phyloP scores from a whole-genome alignment of 345 rosid species.

The Abelmoschus esculentus region DNA sequence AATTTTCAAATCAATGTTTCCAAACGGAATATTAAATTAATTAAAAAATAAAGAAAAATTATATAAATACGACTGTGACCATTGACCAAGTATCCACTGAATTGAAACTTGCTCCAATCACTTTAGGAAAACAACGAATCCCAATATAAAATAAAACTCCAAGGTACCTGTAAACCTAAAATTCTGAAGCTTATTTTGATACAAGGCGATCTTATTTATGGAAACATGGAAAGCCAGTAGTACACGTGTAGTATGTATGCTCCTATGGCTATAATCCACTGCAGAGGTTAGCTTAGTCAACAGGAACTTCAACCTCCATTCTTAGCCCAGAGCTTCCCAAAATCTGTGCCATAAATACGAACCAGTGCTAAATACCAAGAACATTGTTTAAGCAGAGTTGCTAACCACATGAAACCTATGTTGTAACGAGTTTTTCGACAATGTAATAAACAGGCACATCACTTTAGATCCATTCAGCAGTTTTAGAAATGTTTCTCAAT shows the following conservation, averaged over 20 bases:
- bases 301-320: constrained; percentile 65
- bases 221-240: neutral
- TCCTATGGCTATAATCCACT: neutral
- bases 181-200: neutral
- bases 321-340: constrained; percentile 36
- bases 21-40: too few relatives aligned
- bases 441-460: neutral
- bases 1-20: too few relatives aligned
- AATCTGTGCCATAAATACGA: constrained; percentile 26
- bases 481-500: neutral
- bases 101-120: too few relatives aligned
- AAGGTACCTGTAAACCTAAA: too few relatives aligned
- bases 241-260: neutral
- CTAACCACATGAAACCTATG: neutral
- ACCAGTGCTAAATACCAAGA: neutral
- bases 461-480: neutral
- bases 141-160: too few relatives aligned
- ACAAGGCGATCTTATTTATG: neutral
- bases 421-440: neutral
- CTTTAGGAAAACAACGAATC: too few relatives aligned
- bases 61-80: too few relatives aligned
- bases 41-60: too few relatives aligned
- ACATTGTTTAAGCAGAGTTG: neutral
- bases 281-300: constrained; percentile 24
- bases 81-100: too few relatives aligned